Percentiles rank a stretch among this genome's conserved stretches.
These are phyloP conservation scores for Cryptosporidium muris DNA, from an alignment of 169 alveolate genomes.

Conservation along the genomic window DNA sequence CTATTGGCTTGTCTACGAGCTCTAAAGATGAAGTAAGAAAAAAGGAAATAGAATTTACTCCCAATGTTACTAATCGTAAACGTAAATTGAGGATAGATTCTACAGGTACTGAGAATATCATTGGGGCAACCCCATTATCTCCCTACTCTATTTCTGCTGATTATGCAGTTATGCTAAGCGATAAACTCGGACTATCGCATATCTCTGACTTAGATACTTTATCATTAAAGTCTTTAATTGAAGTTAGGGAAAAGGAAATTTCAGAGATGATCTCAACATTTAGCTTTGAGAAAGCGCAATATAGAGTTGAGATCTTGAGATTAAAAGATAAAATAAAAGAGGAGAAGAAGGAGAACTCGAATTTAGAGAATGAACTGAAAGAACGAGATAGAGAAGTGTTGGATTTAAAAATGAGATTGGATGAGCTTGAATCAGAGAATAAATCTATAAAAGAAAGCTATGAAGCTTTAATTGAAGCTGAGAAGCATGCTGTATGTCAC, in stretches of 20 bases:
- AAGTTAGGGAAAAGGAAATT: slow-evolving; percentile 46
- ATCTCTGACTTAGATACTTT: no score
- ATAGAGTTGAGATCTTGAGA: slow-evolving; percentile 44
- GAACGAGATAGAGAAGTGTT: slow-evolving; percentile 18
- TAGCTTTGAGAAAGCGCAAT: slow-evolving; percentile 60
- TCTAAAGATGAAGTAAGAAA: slow-evolving; percentile 27
- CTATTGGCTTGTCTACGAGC: background rate
- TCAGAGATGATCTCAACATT: slow-evolving; percentile 11
- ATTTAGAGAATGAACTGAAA: slow-evolving; percentile 15
- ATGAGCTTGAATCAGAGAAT: slow-evolving; percentile 21
- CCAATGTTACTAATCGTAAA: no score
- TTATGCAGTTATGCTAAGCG: no score
- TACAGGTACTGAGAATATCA: slow-evolving; percentile 12
- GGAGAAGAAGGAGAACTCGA: slow-evolving; percentile 14
- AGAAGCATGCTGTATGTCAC: slow-evolving; percentile 18
- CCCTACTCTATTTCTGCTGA: slow-evolving; percentile 58
- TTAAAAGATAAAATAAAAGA: slow-evolving; percentile 43
- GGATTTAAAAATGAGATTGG: background rate
- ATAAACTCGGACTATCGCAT: no score
- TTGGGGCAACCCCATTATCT: slow-evolving; percentile 47
- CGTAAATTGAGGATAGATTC: background rate
- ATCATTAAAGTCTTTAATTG: slow-evolving; percentile 38
- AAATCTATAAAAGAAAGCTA: slow-evolving; percentile 19
- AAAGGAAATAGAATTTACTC: slow-evolving; percentile 5
- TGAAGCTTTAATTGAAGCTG: slow-evolving; percentile 53